Conservation (phyloP, 768 basidiomycete species). For the Boletus tylopilopsis region DNA sequence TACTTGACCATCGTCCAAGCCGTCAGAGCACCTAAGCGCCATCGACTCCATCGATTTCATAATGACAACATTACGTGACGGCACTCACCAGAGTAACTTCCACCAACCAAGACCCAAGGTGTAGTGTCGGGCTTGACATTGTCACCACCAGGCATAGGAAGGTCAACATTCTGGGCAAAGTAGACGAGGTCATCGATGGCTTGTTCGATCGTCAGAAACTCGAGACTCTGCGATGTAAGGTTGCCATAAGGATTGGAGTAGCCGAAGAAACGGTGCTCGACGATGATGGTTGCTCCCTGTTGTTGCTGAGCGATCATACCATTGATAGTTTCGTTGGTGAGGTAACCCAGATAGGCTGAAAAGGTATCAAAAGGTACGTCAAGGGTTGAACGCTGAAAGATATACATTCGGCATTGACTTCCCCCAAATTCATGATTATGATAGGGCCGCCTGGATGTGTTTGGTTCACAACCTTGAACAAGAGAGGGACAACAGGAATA, state of each 20-base stretch:
- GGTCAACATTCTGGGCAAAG: constrained; percentile 60
- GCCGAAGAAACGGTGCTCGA: constrained; percentile 77
- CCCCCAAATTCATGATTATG: constrained; percentile 53
- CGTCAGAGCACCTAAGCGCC: constrained; percentile 37
- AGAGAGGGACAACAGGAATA: constrained; percentile 4
- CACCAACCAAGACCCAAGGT: constrained; percentile 42
- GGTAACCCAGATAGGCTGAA: constrained; percentile 42
- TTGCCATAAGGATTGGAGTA: constrained; percentile 67
- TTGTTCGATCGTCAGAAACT: constrained; percentile 65
- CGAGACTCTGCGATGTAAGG: constrained; percentile 54
- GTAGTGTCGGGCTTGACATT: constrained; percentile 51
- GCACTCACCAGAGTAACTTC: constrained; percentile 39
- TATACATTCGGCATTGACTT: constrained; percentile 47
- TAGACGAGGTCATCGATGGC: constrained; percentile 70
- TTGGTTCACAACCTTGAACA: background rate
- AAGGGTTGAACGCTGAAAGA: background rate
- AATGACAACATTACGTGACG: background rate
- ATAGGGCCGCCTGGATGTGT: constrained; percentile 22
- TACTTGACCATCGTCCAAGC: constrained; percentile 71
- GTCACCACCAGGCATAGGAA: constrained; percentile 66
- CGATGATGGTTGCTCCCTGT: constrained; percentile 55
- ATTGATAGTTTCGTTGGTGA: constrained; percentile 61
- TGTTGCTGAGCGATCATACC: constrained; percentile 65
- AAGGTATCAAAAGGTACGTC: background rate
- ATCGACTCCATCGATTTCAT: background rate